These are phyloP conservation scores for Fusarium xylarioides DNA, from an alignment of 2,329 filamentous ascomycete species.

Conservation along the genomic window DNA sequence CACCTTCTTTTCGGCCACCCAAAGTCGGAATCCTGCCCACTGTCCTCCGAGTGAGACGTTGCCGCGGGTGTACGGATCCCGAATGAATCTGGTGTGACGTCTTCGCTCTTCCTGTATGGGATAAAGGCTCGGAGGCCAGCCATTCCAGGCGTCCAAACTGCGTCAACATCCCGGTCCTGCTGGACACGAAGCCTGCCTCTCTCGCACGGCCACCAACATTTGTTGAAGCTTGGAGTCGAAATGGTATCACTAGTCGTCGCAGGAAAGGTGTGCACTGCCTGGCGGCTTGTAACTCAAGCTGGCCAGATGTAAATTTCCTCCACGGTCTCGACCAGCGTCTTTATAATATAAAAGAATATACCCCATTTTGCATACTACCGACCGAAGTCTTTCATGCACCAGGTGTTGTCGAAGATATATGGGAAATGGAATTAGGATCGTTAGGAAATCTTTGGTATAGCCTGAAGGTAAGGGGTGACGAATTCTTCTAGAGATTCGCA, in stretches of 20 bases:
- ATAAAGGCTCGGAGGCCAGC: no score
- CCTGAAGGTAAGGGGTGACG: no score
- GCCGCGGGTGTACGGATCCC: no score
- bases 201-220: background rate
- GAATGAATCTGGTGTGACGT: no score
- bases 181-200: background rate
- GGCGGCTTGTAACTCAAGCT: background rate
- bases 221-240: background rate
- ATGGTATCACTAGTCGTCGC: background rate
- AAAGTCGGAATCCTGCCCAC: no score
- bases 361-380: background rate
- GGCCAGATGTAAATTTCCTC: background rate
- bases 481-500: background rate
- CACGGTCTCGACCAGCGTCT: background rate
- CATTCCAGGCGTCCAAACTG: background rate
- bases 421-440: background rate
- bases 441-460: background rate
- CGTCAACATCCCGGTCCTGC: background rate
- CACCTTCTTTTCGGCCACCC: no score
- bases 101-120: background rate
- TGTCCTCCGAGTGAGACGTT: no score
- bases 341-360: background rate
- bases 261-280: background rate
- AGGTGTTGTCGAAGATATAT: background rate
- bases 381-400: background rate